phyloP scores from a whole-genome alignment of 2,329 filamentous ascomycete genomes.

The Phaeosphaeria sp. region DNA sequence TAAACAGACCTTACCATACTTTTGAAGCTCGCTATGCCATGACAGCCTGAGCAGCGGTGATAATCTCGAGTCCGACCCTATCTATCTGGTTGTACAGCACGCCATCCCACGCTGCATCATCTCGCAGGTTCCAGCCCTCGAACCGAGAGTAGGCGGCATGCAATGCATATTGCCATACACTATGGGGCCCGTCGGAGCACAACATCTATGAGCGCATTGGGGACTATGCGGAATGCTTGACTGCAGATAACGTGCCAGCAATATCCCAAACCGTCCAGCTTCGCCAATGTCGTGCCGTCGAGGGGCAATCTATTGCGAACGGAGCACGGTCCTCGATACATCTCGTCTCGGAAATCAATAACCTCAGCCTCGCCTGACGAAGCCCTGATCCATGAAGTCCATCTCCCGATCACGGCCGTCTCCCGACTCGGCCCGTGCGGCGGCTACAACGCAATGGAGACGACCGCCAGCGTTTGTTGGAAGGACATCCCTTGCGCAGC shows the following conservation, averaged over 20 bases:
- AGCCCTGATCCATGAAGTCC: slow-evolving; percentile 19
- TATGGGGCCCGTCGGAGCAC: slow-evolving; percentile 31
- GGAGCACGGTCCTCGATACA: slow-evolving; percentile 20
- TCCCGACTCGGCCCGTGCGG: slow-evolving; percentile 22
- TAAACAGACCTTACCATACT: background rate
- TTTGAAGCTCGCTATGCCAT: background rate
- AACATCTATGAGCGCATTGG: slow-evolving; percentile 11
- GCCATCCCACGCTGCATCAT: slow-evolving; percentile 30
- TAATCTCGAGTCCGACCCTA: slow-evolving; percentile 1
- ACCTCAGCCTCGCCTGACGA: slow-evolving; percentile 16
- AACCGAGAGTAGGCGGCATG: slow-evolving; percentile 7
- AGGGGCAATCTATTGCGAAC: slow-evolving; percentile 33
- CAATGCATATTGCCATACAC: slow-evolving; percentile 28
- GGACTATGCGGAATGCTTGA: slow-evolving; percentile 18
- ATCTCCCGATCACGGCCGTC: slow-evolving; percentile 25
- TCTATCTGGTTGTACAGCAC: slow-evolving; percentile 16
- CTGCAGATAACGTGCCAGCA: slow-evolving; percentile 13
- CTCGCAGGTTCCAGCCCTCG: slow-evolving; percentile 22
- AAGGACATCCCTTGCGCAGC: slow-evolving; percentile 16
- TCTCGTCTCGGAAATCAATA: slow-evolving; percentile 9
- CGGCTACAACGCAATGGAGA: slow-evolving; percentile 10
- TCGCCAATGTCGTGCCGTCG: slow-evolving; percentile 28
- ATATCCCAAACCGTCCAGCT: slow-evolving; percentile 14
- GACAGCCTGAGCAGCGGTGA: background rate
- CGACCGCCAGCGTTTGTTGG: background rate